Base-by-base conservation (phyloP, 306 rosid species). In the Senna tora region DNA sequence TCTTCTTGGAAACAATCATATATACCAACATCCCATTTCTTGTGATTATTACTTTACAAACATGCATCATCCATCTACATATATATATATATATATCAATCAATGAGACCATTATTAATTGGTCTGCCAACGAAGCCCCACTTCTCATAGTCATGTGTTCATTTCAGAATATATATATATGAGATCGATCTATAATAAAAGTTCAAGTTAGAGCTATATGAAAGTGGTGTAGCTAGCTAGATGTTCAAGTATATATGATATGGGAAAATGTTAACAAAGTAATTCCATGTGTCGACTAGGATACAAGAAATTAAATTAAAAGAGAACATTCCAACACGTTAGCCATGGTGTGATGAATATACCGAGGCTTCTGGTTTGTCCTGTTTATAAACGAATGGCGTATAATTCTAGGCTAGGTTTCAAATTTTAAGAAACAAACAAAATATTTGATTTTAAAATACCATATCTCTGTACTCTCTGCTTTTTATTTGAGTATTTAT, bases 1-100 rank as follows among this genome's bases (percentile, higher is more conserved):
- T 75, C 78, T 77, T 69, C 76, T 78, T 87, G 90, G 84, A 87
- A 71, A 65, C 65, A 17, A 34, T 78, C 32, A 65, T n/a, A n/a
- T n/a, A n/a, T 42, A 66, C 50, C 70, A 50, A 30, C 71, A 53
- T 79, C 73, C 14, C 55, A 12, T 45, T 16, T 21, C 3, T 17
- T n/a, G 12, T 80, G 21, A 30, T 14, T 33, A 59, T 65, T 56
- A 42, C 80, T 21, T 49, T 39, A 13, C 12, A 28, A 52, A 25
- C 51, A 67, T 50, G 9, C 16, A 25, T 34, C 15, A 63, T 57
- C 19, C 0, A 2, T 10, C 32, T 55, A n/a, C n/a, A n/a, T n/a
- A n/a, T n/a, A n/a, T n/a, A n/a, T n/a, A n/a, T n/a, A n/a, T n/a
- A 32, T 69, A 53, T 36, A 52, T 52, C 72, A 71, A 75, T 59